Evolutionary conservation across 306 rosid genomes (phyloP), one percentile per base, ranked within the genome.

Genomic region (Vigna unguiculata): DNA sequence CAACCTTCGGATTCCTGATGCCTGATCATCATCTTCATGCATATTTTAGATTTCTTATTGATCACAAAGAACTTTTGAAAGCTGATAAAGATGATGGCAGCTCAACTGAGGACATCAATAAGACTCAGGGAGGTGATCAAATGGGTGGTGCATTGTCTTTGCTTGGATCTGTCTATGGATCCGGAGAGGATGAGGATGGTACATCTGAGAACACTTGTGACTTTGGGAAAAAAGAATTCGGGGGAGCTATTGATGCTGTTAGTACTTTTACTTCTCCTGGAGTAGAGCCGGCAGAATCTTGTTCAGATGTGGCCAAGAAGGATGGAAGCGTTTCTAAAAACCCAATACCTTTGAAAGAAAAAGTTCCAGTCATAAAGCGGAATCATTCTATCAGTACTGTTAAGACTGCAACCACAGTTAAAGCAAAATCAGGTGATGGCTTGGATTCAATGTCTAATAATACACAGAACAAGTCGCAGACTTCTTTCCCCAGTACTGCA

Each of bases 1-100:
- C 98, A 57, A 80, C 84, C 49, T 90, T 93, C 85, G 98, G 98
- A 72, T 93, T 93, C 83, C 87, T 93, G 89, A 90, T 93, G 93
- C 98, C 94, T 17, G 85, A 87, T 82, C 96, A 93, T 83, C 84
- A 66, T 77, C 93, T 89, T 71, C 94, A 93, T 87, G 80, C 86
- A 1, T 93, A 93, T 87, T 93, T 90, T 69, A 91, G 91, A 82
- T 90, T 78, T 85, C 94, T 93, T 65, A 86, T 90, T 45, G 88
- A 87, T 69, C 92, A 93, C 83, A 91, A 86, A 82, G 96, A 90
- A 77, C 88, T 90, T 45, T 71, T 90, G 55, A 72, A 85, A 77
- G 71, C 66, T 80, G 89, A 77, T 24, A 68, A 58, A 71, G 86
- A 60, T 58, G 85, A 72, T 74, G 88, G 79, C 59, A 78, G 81